Percentiles rank a stretch among this genome's conserved stretches.
Conservation (phyloP, 345 rosid species). For the thale cress (Arabidopsis thaliana) region DNA sequence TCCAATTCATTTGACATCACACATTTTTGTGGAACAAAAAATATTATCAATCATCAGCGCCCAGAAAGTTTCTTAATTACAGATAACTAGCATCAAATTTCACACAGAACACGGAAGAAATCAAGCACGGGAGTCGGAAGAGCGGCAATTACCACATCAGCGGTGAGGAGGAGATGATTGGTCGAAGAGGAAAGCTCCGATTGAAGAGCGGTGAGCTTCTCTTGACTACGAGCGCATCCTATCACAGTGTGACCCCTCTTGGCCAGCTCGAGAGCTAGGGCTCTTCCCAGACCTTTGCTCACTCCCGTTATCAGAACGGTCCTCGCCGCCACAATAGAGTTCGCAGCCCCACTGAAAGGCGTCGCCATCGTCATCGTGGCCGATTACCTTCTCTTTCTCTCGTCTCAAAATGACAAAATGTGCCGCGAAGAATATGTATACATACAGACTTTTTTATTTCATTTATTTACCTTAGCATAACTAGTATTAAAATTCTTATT, state of each 20-base stretch:
- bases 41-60: conserved; percentile 1
- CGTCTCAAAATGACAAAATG: not conserved
- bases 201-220: conserved; percentile 70
- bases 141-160: conserved; percentile 64
- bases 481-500: not conserved
- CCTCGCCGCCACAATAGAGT: conserved; percentile 43
- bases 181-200: conserved; percentile 58
- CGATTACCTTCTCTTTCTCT: conserved; percentile 17
- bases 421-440: not conserved
- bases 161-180: conserved; percentile 73
- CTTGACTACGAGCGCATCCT: conserved; percentile 91
- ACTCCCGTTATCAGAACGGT: conserved; percentile 85
- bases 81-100: not conserved
- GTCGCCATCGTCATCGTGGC: conserved; percentile 42
- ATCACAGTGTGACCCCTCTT: conserved; percentile 85
- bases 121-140: not conserved
- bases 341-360: conserved; percentile 50
- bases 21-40: not conserved
- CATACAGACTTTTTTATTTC: not conserved
- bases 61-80: conserved; percentile 10
- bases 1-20: not conserved
- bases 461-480: not conserved
- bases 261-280: conserved; percentile 84
- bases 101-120: not conserved
- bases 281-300: conserved; percentile 87